These are phyloP conservation scores for Alternaria alternata DNA, from an alignment of 2,329 filamentous ascomycete species.

Conservation along the genomic window DNA sequence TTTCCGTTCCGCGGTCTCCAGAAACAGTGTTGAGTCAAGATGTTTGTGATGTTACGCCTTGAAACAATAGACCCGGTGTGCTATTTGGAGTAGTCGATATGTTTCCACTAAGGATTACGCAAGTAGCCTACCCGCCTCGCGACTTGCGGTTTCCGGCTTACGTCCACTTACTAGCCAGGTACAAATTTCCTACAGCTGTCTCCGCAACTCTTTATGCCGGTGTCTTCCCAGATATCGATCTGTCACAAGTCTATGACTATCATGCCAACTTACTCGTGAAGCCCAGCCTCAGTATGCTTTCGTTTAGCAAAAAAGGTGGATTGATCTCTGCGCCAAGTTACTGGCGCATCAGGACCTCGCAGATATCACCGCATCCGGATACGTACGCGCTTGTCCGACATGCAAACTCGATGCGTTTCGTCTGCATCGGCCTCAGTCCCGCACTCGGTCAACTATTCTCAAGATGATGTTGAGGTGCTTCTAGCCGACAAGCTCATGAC, in stretches of 20 bases:
- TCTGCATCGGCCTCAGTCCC: background rate
- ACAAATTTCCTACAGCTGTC: background rate
- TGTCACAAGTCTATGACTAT: background rate
- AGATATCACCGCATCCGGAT: background rate
- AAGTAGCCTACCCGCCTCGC: background rate
- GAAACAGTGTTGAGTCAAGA: background rate
- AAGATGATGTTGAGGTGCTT: background rate
- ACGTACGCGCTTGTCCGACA: background rate
- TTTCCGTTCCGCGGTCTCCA: background rate
- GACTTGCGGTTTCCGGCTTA: background rate
- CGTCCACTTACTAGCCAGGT: background rate
- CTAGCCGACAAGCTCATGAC: background rate
- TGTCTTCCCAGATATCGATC: background rate
- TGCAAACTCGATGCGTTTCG: background rate
- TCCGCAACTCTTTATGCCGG: background rate
- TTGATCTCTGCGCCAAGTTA: background rate
- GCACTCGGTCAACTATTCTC: background rate
- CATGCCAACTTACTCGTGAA: background rate
- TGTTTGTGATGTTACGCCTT: background rate
- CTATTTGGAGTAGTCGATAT: background rate
- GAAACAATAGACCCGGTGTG: slow-evolving; percentile 5
- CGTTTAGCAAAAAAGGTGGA: background rate
- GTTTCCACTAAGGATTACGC: slow-evolving; percentile 3
- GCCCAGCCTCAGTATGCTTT: background rate
- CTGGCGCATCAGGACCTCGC: background rate